phyloP scores from a whole-genome alignment of 2,329 filamentous ascomycete genomes.

The Didymella pinodella region DNA sequence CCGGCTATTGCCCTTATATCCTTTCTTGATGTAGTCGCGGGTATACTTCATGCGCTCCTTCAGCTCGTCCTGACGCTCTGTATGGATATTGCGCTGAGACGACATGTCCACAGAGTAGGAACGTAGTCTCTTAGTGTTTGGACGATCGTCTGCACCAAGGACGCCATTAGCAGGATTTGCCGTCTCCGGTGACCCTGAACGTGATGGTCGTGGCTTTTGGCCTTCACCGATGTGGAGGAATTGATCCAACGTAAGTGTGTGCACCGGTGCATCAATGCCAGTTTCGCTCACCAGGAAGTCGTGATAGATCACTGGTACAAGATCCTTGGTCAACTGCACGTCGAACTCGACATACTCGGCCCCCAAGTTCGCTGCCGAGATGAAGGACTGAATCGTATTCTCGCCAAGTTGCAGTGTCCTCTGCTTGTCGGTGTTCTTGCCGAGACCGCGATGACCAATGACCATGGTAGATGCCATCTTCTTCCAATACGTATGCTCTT shows the following conservation, averaged over 20 bases:
- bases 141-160: constrained; percentile 27
- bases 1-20: constrained; percentile 93
- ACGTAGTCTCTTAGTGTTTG: constrained; percentile 52
- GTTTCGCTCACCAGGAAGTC: constrained; percentile 98
- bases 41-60: constrained; percentile 97
- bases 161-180: constrained; percentile 20
- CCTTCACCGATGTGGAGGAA: constrained; percentile 85
- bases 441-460: constrained; percentile 74
- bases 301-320: constrained; percentile 97
- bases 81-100: constrained; percentile 52
- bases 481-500: constrained; percentile 95
- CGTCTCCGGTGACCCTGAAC: constrained; percentile 56
- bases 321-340: constrained; percentile 98
- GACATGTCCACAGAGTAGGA: constrained; percentile 67
- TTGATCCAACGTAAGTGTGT: constrained; percentile 93
- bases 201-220: constrained; percentile 56
- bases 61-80: constrained; percentile 58
- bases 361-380: constrained; percentile 91
- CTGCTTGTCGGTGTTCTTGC: constrained; percentile 86
- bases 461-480: constrained; percentile 88
- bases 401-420: constrained; percentile 93
- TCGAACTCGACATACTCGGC: constrained; percentile 79
- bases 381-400: constrained; percentile 95
- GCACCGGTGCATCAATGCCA: constrained; percentile 94
- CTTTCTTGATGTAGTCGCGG: constrained; percentile 90